phyloP scores from a whole-genome alignment of 352 stramenopile species.

The Pythium sp. region DNA sequence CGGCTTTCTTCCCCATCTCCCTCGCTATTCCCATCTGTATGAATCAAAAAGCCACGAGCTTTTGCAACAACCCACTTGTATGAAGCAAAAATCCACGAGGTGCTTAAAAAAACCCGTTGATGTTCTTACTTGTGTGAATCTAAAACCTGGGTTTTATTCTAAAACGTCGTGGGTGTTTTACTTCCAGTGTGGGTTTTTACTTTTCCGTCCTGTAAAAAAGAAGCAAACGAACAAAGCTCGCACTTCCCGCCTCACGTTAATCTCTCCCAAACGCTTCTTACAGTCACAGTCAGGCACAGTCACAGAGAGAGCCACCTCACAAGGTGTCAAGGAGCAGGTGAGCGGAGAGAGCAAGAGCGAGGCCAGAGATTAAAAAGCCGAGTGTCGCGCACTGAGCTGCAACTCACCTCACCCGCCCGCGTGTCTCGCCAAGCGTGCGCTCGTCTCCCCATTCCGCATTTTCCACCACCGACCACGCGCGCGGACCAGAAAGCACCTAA shows the following conservation, averaged over 20 bases:
- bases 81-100: no score
- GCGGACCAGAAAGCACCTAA: no score
- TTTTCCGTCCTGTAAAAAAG: no score
- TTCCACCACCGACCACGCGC: no score
- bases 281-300: no score
- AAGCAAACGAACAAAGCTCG: neutral
- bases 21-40: no score
- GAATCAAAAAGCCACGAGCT: no score
- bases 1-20: no score
- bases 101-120: no score
- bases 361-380: conserved; percentile 3
- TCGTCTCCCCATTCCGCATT: neutral
- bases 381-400: neutral
- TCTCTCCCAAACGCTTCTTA: neutral
- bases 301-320: neutral
- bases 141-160: no score
- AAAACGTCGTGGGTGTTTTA: neutral
- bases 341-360: neutral
- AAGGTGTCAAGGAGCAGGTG: neutral
- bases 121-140: no score
- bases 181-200: neutral
- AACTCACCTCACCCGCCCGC: neutral
- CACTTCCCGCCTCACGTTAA: conserved; percentile 11
- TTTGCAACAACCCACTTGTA: no score
- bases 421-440: neutral